These are phyloP conservation scores for Huntiella omanensis DNA, from an alignment of 2,329 filamentous ascomycete species.

Conservation along the genomic window DNA sequence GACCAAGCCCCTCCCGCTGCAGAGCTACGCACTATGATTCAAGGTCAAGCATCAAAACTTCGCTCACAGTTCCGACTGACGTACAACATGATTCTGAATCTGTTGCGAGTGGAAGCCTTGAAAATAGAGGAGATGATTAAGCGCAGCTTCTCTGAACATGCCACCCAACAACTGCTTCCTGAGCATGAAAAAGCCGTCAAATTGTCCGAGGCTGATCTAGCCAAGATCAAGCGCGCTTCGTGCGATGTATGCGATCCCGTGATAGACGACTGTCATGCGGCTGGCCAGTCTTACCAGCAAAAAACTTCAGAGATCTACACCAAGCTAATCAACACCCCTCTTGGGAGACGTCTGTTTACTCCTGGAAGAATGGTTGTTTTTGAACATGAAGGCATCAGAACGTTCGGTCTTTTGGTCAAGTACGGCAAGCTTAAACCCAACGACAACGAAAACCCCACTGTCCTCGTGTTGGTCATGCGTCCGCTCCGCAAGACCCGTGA, in stretches of 20 bases:
- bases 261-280: slow-evolving; percentile 63
- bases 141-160: slow-evolving; percentile 95
- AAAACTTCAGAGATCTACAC: slow-evolving; percentile 68
- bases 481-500: slow-evolving; percentile 49
- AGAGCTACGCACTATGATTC: slow-evolving; percentile 79
- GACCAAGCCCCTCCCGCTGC: slow-evolving; percentile 78
- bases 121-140: slow-evolving; percentile 99
- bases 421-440: slow-evolving; percentile 48
- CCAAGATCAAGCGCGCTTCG: slow-evolving; percentile 69
- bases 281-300: slow-evolving; percentile 60
- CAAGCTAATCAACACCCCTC: slow-evolving; percentile 56
- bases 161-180: slow-evolving; percentile 79
- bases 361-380: slow-evolving; percentile 66
- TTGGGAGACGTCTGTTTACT: slow-evolving; percentile 63
- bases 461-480: slow-evolving; percentile 65
- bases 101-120: slow-evolving; percentile 82
- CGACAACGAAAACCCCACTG: slow-evolving; percentile 37
- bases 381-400: slow-evolving; percentile 65
- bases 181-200: slow-evolving; percentile 93
- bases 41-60: slow-evolving; percentile 87
- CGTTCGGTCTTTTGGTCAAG: slow-evolving; percentile 58
- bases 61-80: slow-evolving; percentile 91
- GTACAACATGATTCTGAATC: slow-evolving; percentile 98
- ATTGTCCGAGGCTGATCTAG: slow-evolving; percentile 75
- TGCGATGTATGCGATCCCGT: slow-evolving; percentile 68